These are phyloP conservation scores for Moesziomyces antarcticus DNA, from an alignment of 1,284 basidiomycete species.

Conservation along the genomic window DNA sequence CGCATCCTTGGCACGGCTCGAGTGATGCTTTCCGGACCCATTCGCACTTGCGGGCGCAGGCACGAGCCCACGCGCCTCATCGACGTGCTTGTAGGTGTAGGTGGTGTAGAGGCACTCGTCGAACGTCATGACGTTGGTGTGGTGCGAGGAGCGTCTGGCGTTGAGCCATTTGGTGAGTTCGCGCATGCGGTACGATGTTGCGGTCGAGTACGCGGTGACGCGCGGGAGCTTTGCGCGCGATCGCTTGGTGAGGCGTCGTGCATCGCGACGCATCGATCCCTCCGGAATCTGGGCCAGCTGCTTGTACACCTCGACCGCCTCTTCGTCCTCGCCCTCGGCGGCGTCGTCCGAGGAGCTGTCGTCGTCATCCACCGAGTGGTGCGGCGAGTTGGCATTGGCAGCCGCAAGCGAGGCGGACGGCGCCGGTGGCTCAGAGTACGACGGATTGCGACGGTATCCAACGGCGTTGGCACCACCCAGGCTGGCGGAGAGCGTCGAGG, in stretches of 20 bases:
- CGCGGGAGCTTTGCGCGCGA: constrained; percentile 92
- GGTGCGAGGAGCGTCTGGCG: constrained; percentile 81
- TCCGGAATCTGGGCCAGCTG: constrained; percentile 77
- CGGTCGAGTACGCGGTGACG: constrained; percentile 94
- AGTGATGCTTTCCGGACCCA: constrained; percentile 17
- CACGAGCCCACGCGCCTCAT: constrained; percentile 54
- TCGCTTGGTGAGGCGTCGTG: constrained; percentile 86
- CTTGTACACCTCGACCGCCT: constrained; percentile 52
- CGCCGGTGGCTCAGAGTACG: constrained; percentile 21
- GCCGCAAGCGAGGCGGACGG: constrained; percentile 5
- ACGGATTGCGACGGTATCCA: constrained; percentile 23
- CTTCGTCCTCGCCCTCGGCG: constrained; percentile 56
- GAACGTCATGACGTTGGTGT: constrained; percentile 72
- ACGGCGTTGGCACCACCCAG: constrained; percentile 1
- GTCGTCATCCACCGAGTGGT: constrained; percentile 39
- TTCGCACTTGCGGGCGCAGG: constrained; percentile 6
- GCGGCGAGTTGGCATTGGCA: constrained; percentile 14
- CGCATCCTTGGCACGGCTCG: constrained; percentile 1
- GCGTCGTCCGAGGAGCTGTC: constrained; percentile 44
- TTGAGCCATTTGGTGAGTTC: constrained; percentile 89
- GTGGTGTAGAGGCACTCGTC: constrained; percentile 67
- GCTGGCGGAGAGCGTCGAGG: neutral
- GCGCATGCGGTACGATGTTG: constrained; percentile 88
- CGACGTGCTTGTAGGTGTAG: constrained; percentile 64
- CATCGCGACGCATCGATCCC: constrained; percentile 90